These are phyloP conservation scores for Ogataea hybrid DNA, from an alignment of 1,139 yeast species.

Conservation along the genomic window DNA sequence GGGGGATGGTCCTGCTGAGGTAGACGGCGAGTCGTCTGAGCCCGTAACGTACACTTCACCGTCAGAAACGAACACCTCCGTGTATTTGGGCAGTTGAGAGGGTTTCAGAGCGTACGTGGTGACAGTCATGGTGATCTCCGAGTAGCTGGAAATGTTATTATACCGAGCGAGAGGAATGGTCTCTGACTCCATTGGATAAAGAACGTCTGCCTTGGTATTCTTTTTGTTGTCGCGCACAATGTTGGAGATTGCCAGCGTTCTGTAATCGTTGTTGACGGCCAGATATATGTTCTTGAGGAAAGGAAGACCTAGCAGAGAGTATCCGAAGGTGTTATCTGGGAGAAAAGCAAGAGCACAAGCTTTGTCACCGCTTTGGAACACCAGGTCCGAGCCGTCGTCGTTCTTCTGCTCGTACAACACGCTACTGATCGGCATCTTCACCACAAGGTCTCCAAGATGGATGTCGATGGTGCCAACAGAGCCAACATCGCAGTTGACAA, in stretches of 20 bases:
- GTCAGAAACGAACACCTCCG: slow-evolving; percentile 21
- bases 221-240: slow-evolving; percentile 14
- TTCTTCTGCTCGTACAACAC: slow-evolving; percentile 44
- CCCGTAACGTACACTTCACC: slow-evolving; percentile 23
- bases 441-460: slow-evolving; percentile 49
- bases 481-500: slow-evolving; percentile 58
- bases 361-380: slow-evolving; percentile 50
- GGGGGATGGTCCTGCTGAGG: slow-evolving; percentile 2
- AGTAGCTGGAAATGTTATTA: slow-evolving; percentile 33
- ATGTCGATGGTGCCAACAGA: slow-evolving; percentile 57
- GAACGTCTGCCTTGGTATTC: slow-evolving; percentile 3
- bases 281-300: slow-evolving; percentile 56
- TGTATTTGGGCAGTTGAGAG: slow-evolving; percentile 14
- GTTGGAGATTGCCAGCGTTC: slow-evolving; percentile 55
- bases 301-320: slow-evolving; percentile 58
- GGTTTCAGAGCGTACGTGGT: slow-evolving; percentile 16
- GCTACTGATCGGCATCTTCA: slow-evolving; percentile 53
- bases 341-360: slow-evolving; percentile 63
- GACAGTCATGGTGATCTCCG: slow-evolving; percentile 33
- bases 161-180: slow-evolving; percentile 48
- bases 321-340: slow-evolving; percentile 53
- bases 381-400: slow-evolving; percentile 35
- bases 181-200: slow-evolving; percentile 36
- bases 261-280: slow-evolving; percentile 66
- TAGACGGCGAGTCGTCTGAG: background rate